These are phyloP conservation scores for Gymnopus androsaceus DNA, from an alignment of 1,284 basidiomycete species.

Conservation along the genomic window DNA sequence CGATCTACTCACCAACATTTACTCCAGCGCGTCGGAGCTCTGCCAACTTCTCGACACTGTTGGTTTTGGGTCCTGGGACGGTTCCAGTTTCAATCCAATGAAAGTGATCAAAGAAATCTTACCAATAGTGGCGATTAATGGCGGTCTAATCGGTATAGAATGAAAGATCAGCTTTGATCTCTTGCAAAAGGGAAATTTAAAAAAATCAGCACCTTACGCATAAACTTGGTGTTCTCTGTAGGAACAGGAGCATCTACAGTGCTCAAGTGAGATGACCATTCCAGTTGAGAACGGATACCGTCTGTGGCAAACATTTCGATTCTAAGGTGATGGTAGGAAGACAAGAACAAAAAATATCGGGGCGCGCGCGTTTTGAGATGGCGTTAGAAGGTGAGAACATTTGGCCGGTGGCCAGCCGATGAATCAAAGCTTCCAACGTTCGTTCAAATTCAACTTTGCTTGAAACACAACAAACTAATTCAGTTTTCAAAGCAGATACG, in stretches of 20 bases:
- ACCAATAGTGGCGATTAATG: slow-evolving; percentile 98
- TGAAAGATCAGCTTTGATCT: slow-evolving; percentile 11
- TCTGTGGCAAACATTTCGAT: slow-evolving; percentile 51
- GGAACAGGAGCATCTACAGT: slow-evolving; percentile 69
- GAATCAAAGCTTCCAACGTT: not conserved
- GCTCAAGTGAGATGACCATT: slow-evolving; percentile 86
- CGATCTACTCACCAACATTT: slow-evolving; percentile 82
- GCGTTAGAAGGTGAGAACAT: slow-evolving; percentile 15
- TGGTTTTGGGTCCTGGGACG: slow-evolving; percentile 84
- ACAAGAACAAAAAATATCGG: not conserved
- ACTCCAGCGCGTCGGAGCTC: slow-evolving; percentile 87
- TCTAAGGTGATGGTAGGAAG: slow-evolving; percentile 21
- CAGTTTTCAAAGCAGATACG: slow-evolving; percentile 16
- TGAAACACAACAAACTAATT: not conserved
- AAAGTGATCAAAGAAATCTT: slow-evolving; percentile 22
- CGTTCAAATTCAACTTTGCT: not conserved
- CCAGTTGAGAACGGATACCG: slow-evolving; percentile 78
- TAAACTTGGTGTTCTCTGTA: slow-evolving; percentile 77
- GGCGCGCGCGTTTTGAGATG: no score
- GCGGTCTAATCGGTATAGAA: slow-evolving; percentile 62
- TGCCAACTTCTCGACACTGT: slow-evolving; percentile 82
- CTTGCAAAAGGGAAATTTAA: slow-evolving; percentile 4
- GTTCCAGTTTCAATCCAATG: slow-evolving; percentile 3
- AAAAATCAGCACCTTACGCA: slow-evolving; percentile 73
- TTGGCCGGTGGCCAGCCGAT: not conserved